Evolutionary conservation across 192 early-diverging fungal genomes (phyloP).

Genomic region (Jimgerdemannia flammicorona): DNA sequence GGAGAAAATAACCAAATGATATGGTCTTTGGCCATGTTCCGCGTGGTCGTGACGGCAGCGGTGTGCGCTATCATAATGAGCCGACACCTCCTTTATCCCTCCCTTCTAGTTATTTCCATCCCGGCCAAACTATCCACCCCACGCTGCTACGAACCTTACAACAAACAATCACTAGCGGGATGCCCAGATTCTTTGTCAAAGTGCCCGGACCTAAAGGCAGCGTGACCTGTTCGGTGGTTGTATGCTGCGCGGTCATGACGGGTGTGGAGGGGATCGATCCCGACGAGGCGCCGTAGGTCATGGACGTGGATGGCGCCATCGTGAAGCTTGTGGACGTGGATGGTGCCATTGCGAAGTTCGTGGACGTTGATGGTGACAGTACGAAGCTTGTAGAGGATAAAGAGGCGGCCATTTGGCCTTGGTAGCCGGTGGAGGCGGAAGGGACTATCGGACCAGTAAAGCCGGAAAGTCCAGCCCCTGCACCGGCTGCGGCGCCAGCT

Average conservation of each 20-base stretch:
- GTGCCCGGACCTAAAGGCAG: slow-evolving; percentile 76
- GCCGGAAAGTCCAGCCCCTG: not conserved
- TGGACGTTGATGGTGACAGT: not conserved
- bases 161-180: slow-evolving; percentile 89
- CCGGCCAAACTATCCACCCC: not conserved
- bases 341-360: not conserved
- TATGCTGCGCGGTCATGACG: slow-evolving; percentile 16
- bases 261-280: slow-evolving; percentile 23
- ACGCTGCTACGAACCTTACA: slow-evolving; percentile 56
- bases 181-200: slow-evolving; percentile 80
- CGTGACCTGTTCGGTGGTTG: slow-evolving; percentile 47
- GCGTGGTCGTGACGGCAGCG: too few relatives aligned
- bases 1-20: too few relatives aligned
- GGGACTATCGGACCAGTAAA: not conserved
- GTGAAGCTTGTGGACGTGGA: slow-evolving; percentile 19
- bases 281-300: not conserved
- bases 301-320: not conserved
- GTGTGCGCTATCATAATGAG: too few relatives aligned
- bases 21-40: too few relatives aligned
- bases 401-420: not conserved
- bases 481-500: slow-evolving; percentile 3
- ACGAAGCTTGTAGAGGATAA: not conserved
- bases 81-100: too few relatives aligned
- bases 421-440: not conserved
- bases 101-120: not conserved